A percentile compares a stretch with the other conserved stretches of the same genome.
Conservation (phyloP, 352 stramenopile genomes). For the Plasmopara muralis region DNA sequence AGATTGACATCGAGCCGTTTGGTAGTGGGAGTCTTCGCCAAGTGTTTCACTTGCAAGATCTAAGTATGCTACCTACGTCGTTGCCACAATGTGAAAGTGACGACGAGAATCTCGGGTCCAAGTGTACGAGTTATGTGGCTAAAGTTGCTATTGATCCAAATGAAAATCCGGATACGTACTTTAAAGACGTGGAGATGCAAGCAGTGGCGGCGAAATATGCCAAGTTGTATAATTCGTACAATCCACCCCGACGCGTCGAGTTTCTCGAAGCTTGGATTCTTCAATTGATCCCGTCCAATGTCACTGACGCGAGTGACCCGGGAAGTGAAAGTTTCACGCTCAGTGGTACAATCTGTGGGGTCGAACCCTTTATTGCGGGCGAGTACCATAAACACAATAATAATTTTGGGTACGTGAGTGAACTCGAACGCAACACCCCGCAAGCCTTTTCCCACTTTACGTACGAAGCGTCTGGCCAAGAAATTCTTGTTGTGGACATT, state of each 20-base stretch:
- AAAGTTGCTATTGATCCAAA: constrained; percentile 77
- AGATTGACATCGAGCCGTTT: constrained; percentile 63
- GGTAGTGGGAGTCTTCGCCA: constrained; percentile 51
- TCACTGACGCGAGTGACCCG: constrained; percentile 17
- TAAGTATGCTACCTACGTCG: constrained; percentile 29
- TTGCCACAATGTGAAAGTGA: constrained; percentile 8
- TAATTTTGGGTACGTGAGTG: constrained; percentile 77
- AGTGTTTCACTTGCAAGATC: constrained; percentile 67
- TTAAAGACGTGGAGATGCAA: constrained; percentile 84
- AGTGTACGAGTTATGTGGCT: constrained; percentile 52
- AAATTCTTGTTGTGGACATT: constrained; percentile 92
- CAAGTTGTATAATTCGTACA: constrained; percentile 76
- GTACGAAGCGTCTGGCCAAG: constrained; percentile 86
- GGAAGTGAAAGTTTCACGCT: constrained; percentile 43
- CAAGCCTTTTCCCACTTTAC: constrained; percentile 90
- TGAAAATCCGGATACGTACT: constrained; percentile 79
- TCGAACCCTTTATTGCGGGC: constrained; percentile 70
- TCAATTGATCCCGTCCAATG: constrained; percentile 42
- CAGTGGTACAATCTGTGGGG: constrained; percentile 62
- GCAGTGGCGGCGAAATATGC: constrained; percentile 74
- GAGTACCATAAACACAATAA: constrained; percentile 85
- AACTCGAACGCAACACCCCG: constrained; percentile 70
- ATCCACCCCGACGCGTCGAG: constrained; percentile 64
- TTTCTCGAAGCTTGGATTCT: constrained; percentile 75
- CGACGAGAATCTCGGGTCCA: constrained; percentile 22